Conservation (phyloP, 1,284 basidiomycete species). For the Apiotrichum gracile region DNA sequence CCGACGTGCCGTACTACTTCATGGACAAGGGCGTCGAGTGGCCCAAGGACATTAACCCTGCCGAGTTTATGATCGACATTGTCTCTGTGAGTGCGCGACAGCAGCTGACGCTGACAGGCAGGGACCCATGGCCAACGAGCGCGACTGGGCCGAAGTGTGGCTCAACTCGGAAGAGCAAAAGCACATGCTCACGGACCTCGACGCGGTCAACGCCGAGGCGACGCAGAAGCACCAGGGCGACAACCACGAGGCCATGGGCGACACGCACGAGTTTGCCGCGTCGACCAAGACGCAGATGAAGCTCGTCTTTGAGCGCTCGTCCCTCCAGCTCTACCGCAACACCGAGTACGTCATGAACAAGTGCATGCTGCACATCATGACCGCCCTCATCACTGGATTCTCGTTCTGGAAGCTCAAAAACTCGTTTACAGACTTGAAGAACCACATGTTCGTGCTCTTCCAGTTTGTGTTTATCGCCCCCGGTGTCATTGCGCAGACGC, state of each 20-base stretch:
- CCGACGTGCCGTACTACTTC: constrained; percentile 52
- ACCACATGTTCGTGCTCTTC: constrained; percentile 30
- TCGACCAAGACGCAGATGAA: constrained; percentile 7
- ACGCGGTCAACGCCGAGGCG: constrained; percentile 29
- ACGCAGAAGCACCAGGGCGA: neutral
- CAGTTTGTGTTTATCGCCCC: constrained; percentile 44
- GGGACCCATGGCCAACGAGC: constrained; percentile 41
- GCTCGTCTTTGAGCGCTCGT: constrained; percentile 11
- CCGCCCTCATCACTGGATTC: constrained; percentile 16
- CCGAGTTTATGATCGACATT: constrained; percentile 48
- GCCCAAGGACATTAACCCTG: constrained; percentile 51
- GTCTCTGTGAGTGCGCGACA: constrained; percentile 28
- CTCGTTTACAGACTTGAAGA: constrained; percentile 7
- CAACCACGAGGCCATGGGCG: constrained; percentile 7
- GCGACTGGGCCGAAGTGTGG: constrained; percentile 71
- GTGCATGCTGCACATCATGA: constrained; percentile 19
- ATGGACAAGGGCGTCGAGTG: constrained; percentile 39
- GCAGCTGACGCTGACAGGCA: neutral
- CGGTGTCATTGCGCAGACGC: constrained; percentile 43
- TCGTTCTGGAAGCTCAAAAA: constrained; percentile 15
- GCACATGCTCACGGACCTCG: constrained; percentile 46
- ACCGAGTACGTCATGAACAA: constrained; percentile 22
- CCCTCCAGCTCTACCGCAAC: constrained; percentile 15
- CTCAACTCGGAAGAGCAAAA: constrained; percentile 48
- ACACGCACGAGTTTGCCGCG: constrained; percentile 13